Conservation (phyloP, 1,139 yeast species). For the Wickerhamomyces sp. region DNA sequence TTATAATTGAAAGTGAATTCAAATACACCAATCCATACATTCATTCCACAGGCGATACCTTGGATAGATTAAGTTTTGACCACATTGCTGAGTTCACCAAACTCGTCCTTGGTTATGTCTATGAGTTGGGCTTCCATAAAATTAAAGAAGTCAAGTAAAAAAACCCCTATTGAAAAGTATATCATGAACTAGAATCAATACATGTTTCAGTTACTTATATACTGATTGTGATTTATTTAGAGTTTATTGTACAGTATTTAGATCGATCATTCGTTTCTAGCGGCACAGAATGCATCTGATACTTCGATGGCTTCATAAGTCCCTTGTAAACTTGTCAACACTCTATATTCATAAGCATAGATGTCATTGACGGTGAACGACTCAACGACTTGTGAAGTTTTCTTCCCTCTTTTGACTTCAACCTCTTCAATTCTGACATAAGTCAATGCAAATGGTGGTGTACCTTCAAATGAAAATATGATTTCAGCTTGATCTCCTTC, state of each 20-base stretch:
- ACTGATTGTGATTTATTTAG: background rate
- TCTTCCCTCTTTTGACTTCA: conserved; percentile 27
- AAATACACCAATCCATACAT: conserved; percentile 59
- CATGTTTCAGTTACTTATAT: too few relatives aligned
- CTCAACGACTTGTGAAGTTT: conserved; percentile 57
- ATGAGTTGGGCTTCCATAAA: conserved; percentile 51
- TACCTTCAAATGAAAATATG: conserved; percentile 60
- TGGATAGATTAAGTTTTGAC: conserved; percentile 70
- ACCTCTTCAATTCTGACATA: conserved; percentile 47
- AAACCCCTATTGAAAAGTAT: background rate
- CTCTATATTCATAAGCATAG: conserved; percentile 60
- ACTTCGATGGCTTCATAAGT: conserved; percentile 89
- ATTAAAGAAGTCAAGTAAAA: conserved; percentile 13
- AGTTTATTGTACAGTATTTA: background rate
- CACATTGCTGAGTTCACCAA: conserved; percentile 79
- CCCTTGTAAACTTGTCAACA: conserved; percentile 82
- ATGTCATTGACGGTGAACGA: conserved; percentile 72
- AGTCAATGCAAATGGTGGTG: conserved; percentile 62
- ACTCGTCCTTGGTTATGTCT: conserved; percentile 63
- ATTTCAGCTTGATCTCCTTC: conserved; percentile 85
- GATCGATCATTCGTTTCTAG: conserved; percentile 30
- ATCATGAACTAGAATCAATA: too few relatives aligned
- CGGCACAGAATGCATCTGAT: conserved; percentile 71
- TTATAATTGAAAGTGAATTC: conserved; percentile 74
- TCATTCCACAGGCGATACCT: conserved; percentile 75